These are phyloP conservation scores for Porphyra umbilicalis DNA, from an alignment of 31 red algal species.

Conservation along the genomic window DNA sequence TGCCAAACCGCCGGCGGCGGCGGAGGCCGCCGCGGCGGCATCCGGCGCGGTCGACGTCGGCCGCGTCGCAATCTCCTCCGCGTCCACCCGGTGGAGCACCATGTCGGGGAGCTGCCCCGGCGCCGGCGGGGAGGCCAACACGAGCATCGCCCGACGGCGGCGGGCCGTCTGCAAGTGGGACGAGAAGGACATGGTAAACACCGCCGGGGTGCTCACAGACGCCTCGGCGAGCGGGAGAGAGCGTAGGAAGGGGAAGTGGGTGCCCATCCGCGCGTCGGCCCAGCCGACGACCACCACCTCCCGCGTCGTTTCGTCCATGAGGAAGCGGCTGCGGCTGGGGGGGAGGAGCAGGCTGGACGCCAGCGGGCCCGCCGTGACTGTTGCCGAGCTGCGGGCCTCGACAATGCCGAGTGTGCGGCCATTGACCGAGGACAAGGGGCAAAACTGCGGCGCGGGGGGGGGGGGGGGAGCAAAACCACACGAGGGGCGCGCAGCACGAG, in stretches of 20 bases:
- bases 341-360: background rate
- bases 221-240: too few relatives aligned
- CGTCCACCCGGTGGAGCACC: background rate
- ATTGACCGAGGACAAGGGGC: background rate
- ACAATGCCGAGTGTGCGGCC: background rate
- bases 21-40: background rate
- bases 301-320: background rate
- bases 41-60: background rate
- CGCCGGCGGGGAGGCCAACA: background rate
- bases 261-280: background rate
- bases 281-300: background rate
- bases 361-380: background rate
- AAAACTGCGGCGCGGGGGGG: background rate
- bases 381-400: background rate
- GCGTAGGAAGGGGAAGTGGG: background rate
- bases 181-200: background rate
- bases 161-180: background rate
- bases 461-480: background rate
- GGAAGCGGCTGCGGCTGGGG: background rate
- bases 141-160: background rate
- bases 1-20: background rate
- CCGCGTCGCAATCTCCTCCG: background rate
- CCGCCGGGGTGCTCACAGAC: too few relatives aligned
- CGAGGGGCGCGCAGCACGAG: background rate
- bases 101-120: background rate